Evolutionary conservation across 2,329 filamentous ascomycete genomes (phyloP), one percentile per base, ranked within the genome.

Genomic region (Epichloe uncinata): DNA sequence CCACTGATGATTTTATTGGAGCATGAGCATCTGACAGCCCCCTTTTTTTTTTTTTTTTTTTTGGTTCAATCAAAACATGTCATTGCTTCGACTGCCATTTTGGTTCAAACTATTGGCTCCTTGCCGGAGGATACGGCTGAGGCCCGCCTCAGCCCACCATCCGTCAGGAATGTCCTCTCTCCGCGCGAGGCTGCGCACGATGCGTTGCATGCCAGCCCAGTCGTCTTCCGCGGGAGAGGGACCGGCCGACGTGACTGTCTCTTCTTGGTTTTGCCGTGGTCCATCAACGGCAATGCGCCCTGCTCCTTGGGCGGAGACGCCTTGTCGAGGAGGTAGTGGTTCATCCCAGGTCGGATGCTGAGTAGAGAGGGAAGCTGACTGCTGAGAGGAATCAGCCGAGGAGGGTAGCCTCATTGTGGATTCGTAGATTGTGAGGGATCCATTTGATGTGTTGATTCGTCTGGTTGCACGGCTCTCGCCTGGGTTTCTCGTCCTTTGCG

Each of bases 101-200:
- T 34, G 18, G 11, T 18, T 26, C 15, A 35, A 40, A 18, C 30
- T 13, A 20, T 44, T 30, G 49, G 57, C 63, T 40, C 63, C 62
- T 45, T 57, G 61, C 36, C 61, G 60, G 49, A 79, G 66, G 13
- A 73, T 82, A 54, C 81, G 77, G 59, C 73, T 81, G 55, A 87
- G 73, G 41, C 84, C 84, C 52, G 75, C 82, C 58, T 79, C 76
- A 52, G 79, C 78, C 87, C 87, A 94, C 81, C 84, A 90, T 55
- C 87, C 82, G 53, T 93, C 86, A 0, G 86, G 84, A 49, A 93
- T 84, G 57, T 90, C 85, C 60, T 87, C 78, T 22, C 85, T 73
- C 16, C 78, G 74, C 35, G 82, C 79, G 49, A 94, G 73, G 42
- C 79, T 75, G 56, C 83, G 79, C 36, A 93, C 73, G 44, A 94